A percentile compares a stretch with the other conserved stretches of the same genome.
phyloP scores from a whole-genome alignment of 768 basidiomycete genomes.

The Podaxis rugospora region DNA sequence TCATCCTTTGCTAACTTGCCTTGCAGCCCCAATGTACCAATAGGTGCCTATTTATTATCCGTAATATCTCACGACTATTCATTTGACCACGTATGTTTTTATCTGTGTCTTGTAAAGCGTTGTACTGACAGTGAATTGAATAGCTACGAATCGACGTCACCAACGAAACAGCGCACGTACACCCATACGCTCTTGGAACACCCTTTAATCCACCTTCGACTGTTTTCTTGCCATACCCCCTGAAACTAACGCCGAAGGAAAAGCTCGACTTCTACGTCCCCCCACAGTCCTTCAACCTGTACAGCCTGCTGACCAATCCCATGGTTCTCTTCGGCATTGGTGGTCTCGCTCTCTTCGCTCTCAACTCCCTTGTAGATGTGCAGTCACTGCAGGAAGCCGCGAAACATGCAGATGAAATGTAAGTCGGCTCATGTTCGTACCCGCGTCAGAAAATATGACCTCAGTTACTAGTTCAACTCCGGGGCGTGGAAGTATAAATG shows the following conservation, averaged over 20 bases:
- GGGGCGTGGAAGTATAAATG: neutral
- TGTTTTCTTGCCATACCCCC: slow-evolving; percentile 56
- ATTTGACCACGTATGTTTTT: slow-evolving; percentile 61
- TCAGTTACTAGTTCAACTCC: neutral
- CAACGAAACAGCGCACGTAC: slow-evolving; percentile 40
- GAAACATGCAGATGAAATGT: slow-evolving; percentile 3
- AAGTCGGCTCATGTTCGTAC: neutral
- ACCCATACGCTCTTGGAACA: slow-evolving; percentile 65
- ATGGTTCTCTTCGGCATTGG: slow-evolving; percentile 79
- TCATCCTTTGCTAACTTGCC: neutral
- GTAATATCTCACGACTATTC: slow-evolving; percentile 59
- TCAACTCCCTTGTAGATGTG: slow-evolving; percentile 10
- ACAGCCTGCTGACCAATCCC: slow-evolving; percentile 76
- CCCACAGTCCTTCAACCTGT: slow-evolving; percentile 65
- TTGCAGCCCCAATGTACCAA: slow-evolving; percentile 59
- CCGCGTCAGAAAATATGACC: neutral
- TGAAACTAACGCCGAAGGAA: slow-evolving; percentile 49
- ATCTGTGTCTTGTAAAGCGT: neutral
- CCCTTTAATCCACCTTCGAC: slow-evolving; percentile 56
- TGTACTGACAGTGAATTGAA: slow-evolving; percentile 6
- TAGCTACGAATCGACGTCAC: slow-evolving; percentile 70
- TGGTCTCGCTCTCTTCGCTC: slow-evolving; percentile 30
- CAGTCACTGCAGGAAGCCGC: slow-evolving; percentile 9
- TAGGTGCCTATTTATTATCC: slow-evolving; percentile 67
- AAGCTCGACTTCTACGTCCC: slow-evolving; percentile 65